Evolutionary conservation across 2,329 filamentous ascomycete genomes (phyloP), one percentile per base, ranked within the genome.

Genomic region (Cucurbitaria berberidis): DNA sequence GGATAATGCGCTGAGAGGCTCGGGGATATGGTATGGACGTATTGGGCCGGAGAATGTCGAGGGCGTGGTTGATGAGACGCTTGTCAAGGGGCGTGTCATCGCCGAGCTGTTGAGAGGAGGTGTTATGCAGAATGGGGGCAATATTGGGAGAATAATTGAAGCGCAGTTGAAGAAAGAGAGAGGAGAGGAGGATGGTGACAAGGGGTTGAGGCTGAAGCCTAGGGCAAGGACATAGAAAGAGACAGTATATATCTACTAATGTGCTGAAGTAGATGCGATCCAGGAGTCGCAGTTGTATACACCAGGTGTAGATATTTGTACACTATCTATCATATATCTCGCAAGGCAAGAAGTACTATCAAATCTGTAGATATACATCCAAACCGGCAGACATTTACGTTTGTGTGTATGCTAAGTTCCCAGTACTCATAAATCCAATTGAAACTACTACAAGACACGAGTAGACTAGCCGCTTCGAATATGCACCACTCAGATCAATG

Each of bases 1-100:
- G 5, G 59, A 35, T 0, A 85, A 90, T 69, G 80, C 84, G 4
- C 74, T 93, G 45, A 85, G 84, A 1, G 89, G 90, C 0, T 84
- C 84, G 65, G 90, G 90, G 0, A 83, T 95, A 2, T 95, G 90
- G 90, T 95, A 95, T 72, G 90, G 90, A 0, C 78, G 90, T 35
- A 87, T 95, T 1, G 88, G 89, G 61, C 88, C 89, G 3, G 83
- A 81, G 67, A 84, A 93, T 70, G 89, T 93, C 0, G 88, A 92
- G 68, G 90, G 90, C 0, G 84, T 95, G 41, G 81, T 95, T 5
- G 76, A 80, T 18, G 86, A 91, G 78, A 93, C 90, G 5, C 76
- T 95, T 0, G 39, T 86, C 6, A 79, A 80, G 21, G 89, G 90
- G 0, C 84, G 80, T 26, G 82, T 95, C 0, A 84, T 95, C 26